Evolutionary conservation across 2,329 filamentous ascomycete species (phyloP).

Genomic region (Penicillium verrucosum): DNA sequence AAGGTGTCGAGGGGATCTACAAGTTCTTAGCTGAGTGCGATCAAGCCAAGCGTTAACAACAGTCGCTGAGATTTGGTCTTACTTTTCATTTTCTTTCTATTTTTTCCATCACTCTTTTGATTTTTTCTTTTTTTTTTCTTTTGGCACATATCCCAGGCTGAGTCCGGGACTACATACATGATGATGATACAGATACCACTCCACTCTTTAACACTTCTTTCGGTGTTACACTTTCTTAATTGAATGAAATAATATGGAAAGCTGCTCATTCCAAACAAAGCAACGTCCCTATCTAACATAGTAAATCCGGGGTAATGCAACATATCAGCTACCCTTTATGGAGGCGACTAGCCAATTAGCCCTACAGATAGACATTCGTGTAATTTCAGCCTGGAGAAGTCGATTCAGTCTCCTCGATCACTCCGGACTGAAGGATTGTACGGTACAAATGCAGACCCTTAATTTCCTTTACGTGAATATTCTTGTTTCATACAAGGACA

Average conservation of each 20-base stretch:
- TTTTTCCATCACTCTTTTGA: background rate
- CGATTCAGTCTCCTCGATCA: background rate
- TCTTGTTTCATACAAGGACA: background rate
- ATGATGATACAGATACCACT: slow-evolving; percentile 25
- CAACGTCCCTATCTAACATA: too few species aligned
- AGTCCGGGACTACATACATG: slow-evolving; percentile 5
- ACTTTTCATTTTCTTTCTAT: background rate
- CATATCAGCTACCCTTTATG: background rate
- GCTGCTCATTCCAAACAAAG: background rate
- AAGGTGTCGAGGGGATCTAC: slow-evolving; percentile 64
- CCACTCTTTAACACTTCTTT: slow-evolving; percentile 16
- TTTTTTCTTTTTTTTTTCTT: background rate
- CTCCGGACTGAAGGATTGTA: background rate
- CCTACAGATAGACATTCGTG: background rate
- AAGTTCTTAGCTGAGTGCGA: slow-evolving; percentile 65
- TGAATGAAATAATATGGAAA: background rate
- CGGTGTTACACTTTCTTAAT: background rate
- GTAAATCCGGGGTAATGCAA: background rate
- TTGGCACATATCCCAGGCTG: slow-evolving; percentile 8
- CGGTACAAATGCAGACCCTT: background rate
- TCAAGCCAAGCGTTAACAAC: slow-evolving; percentile 35
- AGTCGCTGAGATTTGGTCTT: background rate
- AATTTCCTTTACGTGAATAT: background rate
- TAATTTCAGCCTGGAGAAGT: background rate
- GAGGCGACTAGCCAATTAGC: background rate